Percentiles rank a stretch among this genome's conserved stretches.
phyloP scores from a whole-genome alignment of 169 alveolate species.

The Babesia bovis region DNA sequence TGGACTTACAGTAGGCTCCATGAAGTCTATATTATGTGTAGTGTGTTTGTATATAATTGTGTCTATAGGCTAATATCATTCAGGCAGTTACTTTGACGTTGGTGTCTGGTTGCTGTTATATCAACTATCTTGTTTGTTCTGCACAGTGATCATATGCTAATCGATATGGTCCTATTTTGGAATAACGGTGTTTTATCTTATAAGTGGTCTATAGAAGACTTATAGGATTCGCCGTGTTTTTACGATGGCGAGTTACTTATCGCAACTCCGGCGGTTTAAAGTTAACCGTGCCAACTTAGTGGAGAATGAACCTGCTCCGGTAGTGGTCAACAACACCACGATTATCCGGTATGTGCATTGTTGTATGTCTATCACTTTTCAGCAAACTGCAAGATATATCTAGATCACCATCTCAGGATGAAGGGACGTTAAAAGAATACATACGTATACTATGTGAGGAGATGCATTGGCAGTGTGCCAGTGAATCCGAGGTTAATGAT shows the following conservation, averaged over 20 bases:
- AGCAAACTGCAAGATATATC: conserved; percentile 32
- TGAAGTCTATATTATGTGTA: no score
- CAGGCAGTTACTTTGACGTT: no score
- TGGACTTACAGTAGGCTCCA: no score
- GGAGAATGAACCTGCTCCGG: no score
- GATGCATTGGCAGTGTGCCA: conserved; percentile 35
- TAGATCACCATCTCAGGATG: conserved; percentile 1
- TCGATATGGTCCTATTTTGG: neutral
- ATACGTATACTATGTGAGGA: conserved; percentile 31
- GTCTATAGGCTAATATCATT: no score
- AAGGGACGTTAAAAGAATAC: conserved; percentile 4
- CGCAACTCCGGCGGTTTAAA: conserved; percentile 30
- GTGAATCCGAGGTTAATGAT: conserved; percentile 22
- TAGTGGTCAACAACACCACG: conserved; percentile 5
- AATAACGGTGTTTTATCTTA: no score
- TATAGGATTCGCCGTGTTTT: neutral
- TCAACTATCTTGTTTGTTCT: no score
- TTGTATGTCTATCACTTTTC: neutral
- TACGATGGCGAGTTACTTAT: conserved; percentile 10
- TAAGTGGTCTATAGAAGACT: no score
- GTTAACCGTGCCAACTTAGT: neutral
- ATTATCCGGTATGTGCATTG: conserved; percentile 1
- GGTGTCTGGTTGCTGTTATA: no score
- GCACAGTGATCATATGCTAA: no score
- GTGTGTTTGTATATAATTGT: no score